Evolutionary conservation across 2,329 filamentous ascomycete species (phyloP).

Genomic region (Rutstroemia sp.): DNA sequence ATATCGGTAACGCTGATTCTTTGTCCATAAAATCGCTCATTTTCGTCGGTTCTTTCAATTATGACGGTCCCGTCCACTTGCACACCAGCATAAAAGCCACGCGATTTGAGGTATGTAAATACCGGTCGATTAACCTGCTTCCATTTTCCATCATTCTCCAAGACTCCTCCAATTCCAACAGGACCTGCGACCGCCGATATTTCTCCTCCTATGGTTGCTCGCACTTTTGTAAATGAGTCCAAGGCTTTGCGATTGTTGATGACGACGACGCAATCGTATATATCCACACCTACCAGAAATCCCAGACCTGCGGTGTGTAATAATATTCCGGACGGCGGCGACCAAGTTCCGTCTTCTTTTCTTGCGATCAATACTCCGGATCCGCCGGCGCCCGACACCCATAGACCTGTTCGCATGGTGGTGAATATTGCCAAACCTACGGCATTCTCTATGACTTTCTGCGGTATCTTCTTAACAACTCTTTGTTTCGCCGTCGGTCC

Average conservation of each 20-base stretch:
- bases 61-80: constrained; percentile 83
- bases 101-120: constrained; percentile 82
- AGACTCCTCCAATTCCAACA: constrained; percentile 45
- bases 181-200: constrained; percentile 71
- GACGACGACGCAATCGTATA: constrained; percentile 90
- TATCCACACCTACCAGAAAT: constrained; percentile 85
- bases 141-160: constrained; percentile 29
- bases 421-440: constrained; percentile 91
- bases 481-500: constrained; percentile 49
- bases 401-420: constrained; percentile 87
- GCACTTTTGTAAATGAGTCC: constrained; percentile 72
- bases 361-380: constrained; percentile 81
- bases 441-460: constrained; percentile 78
- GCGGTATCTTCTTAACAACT: constrained; percentile 70
- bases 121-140: constrained; percentile 59
- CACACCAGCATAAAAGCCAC: constrained; percentile 81
- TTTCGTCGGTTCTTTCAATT: constrained; percentile 81
- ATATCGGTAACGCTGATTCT: constrained; percentile 55
- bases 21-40: constrained; percentile 76
- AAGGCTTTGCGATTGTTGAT: constrained; percentile 81
- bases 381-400: constrained; percentile 85
- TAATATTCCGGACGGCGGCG: constrained; percentile 82
- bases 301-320: constrained; percentile 83
- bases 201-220: constrained; percentile 75
- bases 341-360: constrained; percentile 80